Base-by-base conservation (phyloP, 23 red algal genomes). In the Gracilaria caudata region DNA sequence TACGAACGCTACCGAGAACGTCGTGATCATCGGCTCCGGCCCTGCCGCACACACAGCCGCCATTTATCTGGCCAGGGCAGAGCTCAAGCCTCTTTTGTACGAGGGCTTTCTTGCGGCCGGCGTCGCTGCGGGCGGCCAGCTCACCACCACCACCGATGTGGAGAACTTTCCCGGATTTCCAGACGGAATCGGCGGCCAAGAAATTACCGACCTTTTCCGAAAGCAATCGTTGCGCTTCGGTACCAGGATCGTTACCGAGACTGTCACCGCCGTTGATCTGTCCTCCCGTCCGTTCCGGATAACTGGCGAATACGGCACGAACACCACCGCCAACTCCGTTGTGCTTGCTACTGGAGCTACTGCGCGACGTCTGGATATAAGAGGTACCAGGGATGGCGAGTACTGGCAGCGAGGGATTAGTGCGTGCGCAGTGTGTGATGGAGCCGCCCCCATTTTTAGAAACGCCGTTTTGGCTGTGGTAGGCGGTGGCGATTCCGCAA, bases 111-210 rank as follows among this genome's bases (percentile, higher is more conserved):
- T 98, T 43, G 96, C 96, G 19, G 92, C 80, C 60, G 92, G 92
- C 54, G 83, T 89, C 23, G 96, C 96, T 0, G 96, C 96, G 5
- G 96, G 96, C 21, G 96, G 96, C 9, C 96, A 98, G 53, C 90
- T 98, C 29, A 98, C 96, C 10, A 98, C 96, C 7, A 98, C 96
- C n/a, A 98, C 96, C 34, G 87, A 92, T 41, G 96, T 98, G n/a
- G 96, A 98, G 63, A 98, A 98, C 88, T 98, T 92, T 75, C 96
- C 96, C 21, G 96, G 96, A 6, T 98, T 98, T 79, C 96, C 96
- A 0, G 83, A 86, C 49, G 96, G 96, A 30, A 75, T 98, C 21
- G 71, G 80, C 76, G 96, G 96, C 13, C 76, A 39, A 37, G 92
- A 95, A 13, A 77, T 98, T 45, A 90, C 86, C n/a, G 81, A 95